These are phyloP conservation scores for Skeletonema marinoi DNA, from an alignment of 108 stramenopile genomes.

Conservation along the genomic window DNA sequence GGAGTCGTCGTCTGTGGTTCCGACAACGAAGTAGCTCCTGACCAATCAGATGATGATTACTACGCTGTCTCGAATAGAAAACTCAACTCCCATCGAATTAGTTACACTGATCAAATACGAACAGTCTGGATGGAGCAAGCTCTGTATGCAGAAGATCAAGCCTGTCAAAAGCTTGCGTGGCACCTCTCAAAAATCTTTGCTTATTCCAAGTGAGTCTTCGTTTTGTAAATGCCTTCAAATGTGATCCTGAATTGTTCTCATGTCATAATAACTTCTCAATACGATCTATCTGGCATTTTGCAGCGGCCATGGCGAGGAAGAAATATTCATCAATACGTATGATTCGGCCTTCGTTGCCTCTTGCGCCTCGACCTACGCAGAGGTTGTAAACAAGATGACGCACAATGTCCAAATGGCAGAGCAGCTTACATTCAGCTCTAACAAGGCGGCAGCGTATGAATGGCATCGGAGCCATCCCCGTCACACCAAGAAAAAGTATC, in stretches of 20 bases:
- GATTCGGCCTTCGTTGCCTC: slow-evolving; percentile 45
- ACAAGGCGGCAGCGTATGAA: background rate
- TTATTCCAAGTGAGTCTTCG: too few species aligned
- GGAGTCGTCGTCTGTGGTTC: slow-evolving; percentile 32
- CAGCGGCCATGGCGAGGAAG: slow-evolving; percentile 5
- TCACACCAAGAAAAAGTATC: background rate
- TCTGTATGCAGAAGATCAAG: slow-evolving; percentile 46
- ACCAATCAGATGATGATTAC: slow-evolving; percentile 23
- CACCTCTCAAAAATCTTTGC: slow-evolving; percentile 49
- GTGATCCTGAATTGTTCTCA: too few species aligned
- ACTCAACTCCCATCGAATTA: slow-evolving; percentile 8
- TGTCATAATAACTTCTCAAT: too few species aligned
- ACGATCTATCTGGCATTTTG: background rate
- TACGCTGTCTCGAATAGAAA: slow-evolving; percentile 37
- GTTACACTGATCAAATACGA: slow-evolving; percentile 23
- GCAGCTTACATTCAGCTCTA: slow-evolving; percentile 29
- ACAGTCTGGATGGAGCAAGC: slow-evolving; percentile 32
- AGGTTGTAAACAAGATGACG: slow-evolving; percentile 41
- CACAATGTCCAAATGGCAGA: slow-evolving; percentile 42
- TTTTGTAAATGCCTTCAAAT: too few species aligned
- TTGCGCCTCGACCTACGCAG: slow-evolving; percentile 42
- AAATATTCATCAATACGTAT: slow-evolving; percentile 41
- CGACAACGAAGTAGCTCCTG: slow-evolving; percentile 42
- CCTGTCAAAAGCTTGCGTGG: slow-evolving; percentile 51
- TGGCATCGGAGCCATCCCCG: slow-evolving; percentile 10